These are phyloP conservation scores for Fagopyrum esculentum DNA, from an alignment of 148 eudicot species.

Conservation along the genomic window DNA sequence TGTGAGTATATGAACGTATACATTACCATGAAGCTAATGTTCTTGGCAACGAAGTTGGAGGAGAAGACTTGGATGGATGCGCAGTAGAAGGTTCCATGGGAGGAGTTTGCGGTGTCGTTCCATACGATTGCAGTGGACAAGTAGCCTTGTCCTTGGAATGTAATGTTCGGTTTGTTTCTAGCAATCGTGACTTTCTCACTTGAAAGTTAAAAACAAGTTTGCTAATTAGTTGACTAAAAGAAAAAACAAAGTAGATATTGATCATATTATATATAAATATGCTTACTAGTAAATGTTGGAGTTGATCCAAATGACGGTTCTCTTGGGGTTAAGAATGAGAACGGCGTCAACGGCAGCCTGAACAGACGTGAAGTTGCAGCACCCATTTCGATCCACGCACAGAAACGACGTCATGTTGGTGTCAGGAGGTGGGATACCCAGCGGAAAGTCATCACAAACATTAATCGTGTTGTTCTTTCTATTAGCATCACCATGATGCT, in stretches of 20 bases:
- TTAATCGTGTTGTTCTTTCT: slow-evolving; percentile 10
- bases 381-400: slow-evolving; percentile 87
- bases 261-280: not conserved
- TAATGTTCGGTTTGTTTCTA: slow-evolving; percentile 69
- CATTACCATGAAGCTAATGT: slow-evolving; percentile 88
- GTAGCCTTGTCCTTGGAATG: slow-evolving; percentile 95
- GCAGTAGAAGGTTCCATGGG: slow-evolving; percentile 73
- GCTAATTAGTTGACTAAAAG: no score
- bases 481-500: slow-evolving; percentile 2
- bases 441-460: slow-evolving; percentile 68
- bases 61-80: slow-evolving; percentile 85
- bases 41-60: slow-evolving; percentile 75
- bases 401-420: slow-evolving; percentile 45
- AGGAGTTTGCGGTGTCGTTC: slow-evolving; percentile 88
- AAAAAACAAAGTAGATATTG: no score
- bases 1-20: not conserved
- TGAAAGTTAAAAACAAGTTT: not conserved
- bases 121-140: slow-evolving; percentile 71
- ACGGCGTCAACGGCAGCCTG: slow-evolving; percentile 79
- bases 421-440: slow-evolving; percentile 62
- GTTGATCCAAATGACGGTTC: slow-evolving; percentile 72
- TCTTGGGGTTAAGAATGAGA: slow-evolving; percentile 43
- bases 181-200: slow-evolving; percentile 76
- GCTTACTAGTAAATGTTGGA: slow-evolving; percentile 74
- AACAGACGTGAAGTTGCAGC: slow-evolving; percentile 78